Evolutionary conservation across 2,329 filamentous ascomycete species (phyloP).

Genomic region (Phialocephala sp.): DNA sequence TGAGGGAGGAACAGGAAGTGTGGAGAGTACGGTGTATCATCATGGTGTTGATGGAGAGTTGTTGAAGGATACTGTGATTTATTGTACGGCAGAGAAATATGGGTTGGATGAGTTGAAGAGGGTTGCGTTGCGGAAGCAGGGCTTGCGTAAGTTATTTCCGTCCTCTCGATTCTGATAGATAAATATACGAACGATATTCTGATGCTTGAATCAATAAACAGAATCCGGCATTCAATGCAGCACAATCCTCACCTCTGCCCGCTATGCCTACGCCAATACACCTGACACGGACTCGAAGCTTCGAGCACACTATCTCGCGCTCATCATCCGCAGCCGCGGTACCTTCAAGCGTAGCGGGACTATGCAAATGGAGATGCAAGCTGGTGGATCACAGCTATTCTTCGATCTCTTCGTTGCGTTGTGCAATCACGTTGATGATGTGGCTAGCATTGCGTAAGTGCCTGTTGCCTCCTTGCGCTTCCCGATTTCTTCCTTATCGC

Average conservation of each 20-base stretch:
- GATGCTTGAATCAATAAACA: conserved; percentile 53
- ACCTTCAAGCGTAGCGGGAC: conserved; percentile 94
- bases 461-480: background rate
- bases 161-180: conserved; percentile 46
- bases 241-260: conserved; percentile 85
- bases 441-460: conserved; percentile 61
- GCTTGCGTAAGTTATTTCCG: conserved; percentile 67
- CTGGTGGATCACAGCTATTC: conserved; percentile 81
- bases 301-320: conserved; percentile 86
- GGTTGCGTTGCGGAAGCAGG: conserved; percentile 85
- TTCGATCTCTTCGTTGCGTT: conserved; percentile 94
- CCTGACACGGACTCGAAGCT: conserved; percentile 91
- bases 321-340: conserved; percentile 85
- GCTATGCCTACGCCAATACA: conserved; percentile 87
- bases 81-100: conserved; percentile 87
- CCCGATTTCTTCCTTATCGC: background rate
- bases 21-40: conserved; percentile 73
- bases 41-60: conserved; percentile 69
- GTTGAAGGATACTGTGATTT: conserved; percentile 88
- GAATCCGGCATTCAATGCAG: conserved; percentile 88
- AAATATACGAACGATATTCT: background rate
- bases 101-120: conserved; percentile 84
- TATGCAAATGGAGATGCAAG: conserved; percentile 94
- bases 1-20: conserved; percentile 62
- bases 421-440: conserved; percentile 85